Base-by-base conservation (phyloP, 345 rosid genomes). In the Cardamine occulta region DNA sequence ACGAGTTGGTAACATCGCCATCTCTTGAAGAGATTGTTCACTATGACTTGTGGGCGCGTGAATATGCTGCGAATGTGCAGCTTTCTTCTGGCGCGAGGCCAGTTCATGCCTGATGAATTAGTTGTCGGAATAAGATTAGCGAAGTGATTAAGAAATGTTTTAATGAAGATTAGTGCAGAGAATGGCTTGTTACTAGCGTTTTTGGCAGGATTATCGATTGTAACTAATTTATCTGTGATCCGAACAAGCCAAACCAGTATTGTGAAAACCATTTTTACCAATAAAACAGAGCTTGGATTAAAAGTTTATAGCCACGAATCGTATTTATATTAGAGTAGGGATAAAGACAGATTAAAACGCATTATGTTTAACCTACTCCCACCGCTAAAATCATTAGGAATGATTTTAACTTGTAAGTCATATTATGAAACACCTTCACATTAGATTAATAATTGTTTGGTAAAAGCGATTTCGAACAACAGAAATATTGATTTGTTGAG, bases 41-140 rank as follows among this genome's bases (percentile, higher is more conserved):
- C 54, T 92, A 85, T 19, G 98, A 95, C 82, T 80, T 75, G 83
- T 95, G 99, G 99, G 99, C 99, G 3, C 83, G 97, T 62, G 88
- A 82, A 5, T 89, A 86, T 55, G 94, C 96, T 4, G 86, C 87
- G 6, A 73, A 34, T 74, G 53, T 95, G 75, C 85, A 83, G 54
- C 78, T 17, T 12, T 61, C 87, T 19, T 78, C 88, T 1, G 81
- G 81, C 66, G 80, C 61, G 35, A 88, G 80, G 23, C 96, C 93
- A 7, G 90, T 80, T 57, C 77, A 14, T 52, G 83, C 66, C 17
- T 80, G 72, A 63, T 6, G 12, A 40, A 6, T 57, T 56, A n/a
- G 34, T 42, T 53, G 37, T 32, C 32, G 57, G 28, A 67, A 44
- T 42, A 39, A 51, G 48, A 47, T 71, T 59, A 59, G 26, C n/a